These are phyloP conservation scores for Suillus variegatus DNA, from an alignment of 768 basidiomycete genomes.

Conservation along the genomic window DNA sequence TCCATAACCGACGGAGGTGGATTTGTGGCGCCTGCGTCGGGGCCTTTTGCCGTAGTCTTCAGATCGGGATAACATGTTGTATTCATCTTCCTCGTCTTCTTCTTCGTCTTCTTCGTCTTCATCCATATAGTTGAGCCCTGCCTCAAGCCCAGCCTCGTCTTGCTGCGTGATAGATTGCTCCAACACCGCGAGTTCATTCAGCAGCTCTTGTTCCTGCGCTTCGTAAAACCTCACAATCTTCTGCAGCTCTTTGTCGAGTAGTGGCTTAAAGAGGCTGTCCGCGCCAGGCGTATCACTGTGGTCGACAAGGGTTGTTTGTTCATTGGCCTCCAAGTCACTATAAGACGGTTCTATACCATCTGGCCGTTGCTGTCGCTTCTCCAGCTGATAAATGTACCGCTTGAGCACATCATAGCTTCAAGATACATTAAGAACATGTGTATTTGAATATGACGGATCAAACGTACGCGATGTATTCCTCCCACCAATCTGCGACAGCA, in stretches of 20 bases:
- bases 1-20: constrained; percentile 27
- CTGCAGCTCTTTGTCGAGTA: constrained; percentile 79
- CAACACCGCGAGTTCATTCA: constrained; percentile 57
- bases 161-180: constrained; percentile 58
- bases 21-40: constrained; percentile 38
- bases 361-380: constrained; percentile 63
- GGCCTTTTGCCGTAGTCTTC: constrained; percentile 28
- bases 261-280: constrained; percentile 65
- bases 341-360: constrained; percentile 41
- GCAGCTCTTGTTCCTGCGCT: constrained; percentile 70
- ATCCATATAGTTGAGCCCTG: constrained; percentile 53
- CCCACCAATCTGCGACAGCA: constrained; percentile 90
- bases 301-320: constrained; percentile 57
- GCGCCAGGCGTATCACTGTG: constrained; percentile 38
- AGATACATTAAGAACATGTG: not conserved
- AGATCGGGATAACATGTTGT: constrained; percentile 21
- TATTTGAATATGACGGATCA: not conserved
- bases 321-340: constrained; percentile 66
- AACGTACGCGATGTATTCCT: constrained; percentile 84
- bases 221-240: constrained; percentile 85
- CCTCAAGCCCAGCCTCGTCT: constrained; percentile 58
- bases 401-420: constrained; percentile 82
- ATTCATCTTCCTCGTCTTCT: constrained; percentile 55
- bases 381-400: constrained; percentile 82
- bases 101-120: constrained; percentile 50